A percentile compares a stretch with the other conserved stretches of the same genome.
phyloP scores from a whole-genome alignment of 73 alveolate species.

The Paramecium sonneborni region DNA sequence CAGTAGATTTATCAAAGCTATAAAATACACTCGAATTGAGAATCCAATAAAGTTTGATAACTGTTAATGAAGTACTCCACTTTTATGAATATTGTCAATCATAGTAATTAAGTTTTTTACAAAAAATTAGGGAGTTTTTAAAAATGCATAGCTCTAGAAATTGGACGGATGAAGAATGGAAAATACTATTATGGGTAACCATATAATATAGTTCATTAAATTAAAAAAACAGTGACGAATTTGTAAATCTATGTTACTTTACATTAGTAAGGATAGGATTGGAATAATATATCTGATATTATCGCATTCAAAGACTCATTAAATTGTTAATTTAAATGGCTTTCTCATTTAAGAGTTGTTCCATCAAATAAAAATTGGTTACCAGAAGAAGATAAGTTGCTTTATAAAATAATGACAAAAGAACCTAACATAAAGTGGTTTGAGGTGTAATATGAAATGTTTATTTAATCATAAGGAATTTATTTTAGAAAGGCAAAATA shows the following conservation, averaged over 20 bases:
- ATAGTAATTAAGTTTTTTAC: neutral
- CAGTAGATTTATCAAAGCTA: slow-evolving; percentile 14
- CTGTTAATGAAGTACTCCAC: slow-evolving; percentile 46
- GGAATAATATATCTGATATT: neutral
- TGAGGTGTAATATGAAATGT: slow-evolving; percentile 51
- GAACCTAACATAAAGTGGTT: slow-evolving; percentile 32
- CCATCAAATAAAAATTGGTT: neutral
- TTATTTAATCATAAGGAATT: neutral
- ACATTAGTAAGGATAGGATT: slow-evolving; percentile 10
- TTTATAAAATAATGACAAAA: neutral
- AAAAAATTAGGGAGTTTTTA: slow-evolving; percentile 12
- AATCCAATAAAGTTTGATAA: neutral
- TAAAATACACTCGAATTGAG: neutral
- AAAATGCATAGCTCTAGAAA: slow-evolving; percentile 47
- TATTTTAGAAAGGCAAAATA: slow-evolving; percentile 41
- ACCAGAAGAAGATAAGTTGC: slow-evolving; percentile 43
- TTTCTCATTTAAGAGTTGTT: neutral
- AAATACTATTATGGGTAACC: slow-evolving; percentile 39
- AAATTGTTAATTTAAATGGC: slow-evolving; percentile 51
- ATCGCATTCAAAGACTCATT: slow-evolving; percentile 26
- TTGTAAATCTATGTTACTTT: neutral
- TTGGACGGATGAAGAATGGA: slow-evolving; percentile 63
- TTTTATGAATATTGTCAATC: slow-evolving; percentile 48
- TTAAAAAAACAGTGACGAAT: neutral
- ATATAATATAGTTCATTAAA: neutral